Evolutionary conservation across 1,284 basidiomycete genomes (phyloP).

Genomic region (Apiotrichum veenhuisii): DNA sequence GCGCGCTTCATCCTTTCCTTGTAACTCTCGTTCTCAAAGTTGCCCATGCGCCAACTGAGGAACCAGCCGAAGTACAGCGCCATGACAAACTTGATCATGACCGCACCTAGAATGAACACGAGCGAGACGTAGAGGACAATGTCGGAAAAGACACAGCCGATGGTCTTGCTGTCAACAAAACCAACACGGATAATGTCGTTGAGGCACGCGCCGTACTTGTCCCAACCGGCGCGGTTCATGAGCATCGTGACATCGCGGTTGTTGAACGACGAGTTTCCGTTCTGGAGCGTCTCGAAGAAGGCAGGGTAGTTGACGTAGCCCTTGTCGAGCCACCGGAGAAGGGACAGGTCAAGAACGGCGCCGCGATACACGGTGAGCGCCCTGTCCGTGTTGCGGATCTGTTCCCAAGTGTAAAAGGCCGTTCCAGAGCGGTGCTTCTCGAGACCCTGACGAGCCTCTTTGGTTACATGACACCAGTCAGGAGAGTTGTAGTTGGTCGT

Average conservation of each 20-base stretch:
- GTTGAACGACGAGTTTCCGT: conserved; percentile 67
- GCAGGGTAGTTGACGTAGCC: conserved; percentile 74
- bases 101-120: conserved; percentile 96
- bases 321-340: conserved; percentile 77
- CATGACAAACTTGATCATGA: conserved; percentile 92
- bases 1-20: conserved; percentile 86
- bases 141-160: conserved; percentile 92
- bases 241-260: conserved; percentile 81
- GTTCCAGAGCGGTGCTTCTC: conserved; percentile 58
- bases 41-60: conserved; percentile 87
- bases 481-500: conserved; percentile 61
- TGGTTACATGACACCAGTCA: conserved; percentile 70
- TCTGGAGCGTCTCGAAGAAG: conserved; percentile 74
- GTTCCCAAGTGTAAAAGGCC: conserved; percentile 90
- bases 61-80: conserved; percentile 98
- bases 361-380: conserved; percentile 89
- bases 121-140: conserved; percentile 93
- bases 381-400: conserved; percentile 63
- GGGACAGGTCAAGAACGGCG: conserved; percentile 77
- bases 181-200: conserved; percentile 82
- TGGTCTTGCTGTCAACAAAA: conserved; percentile 87
- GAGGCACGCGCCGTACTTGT: conserved; percentile 72
- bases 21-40: conserved; percentile 90
- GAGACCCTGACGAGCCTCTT: conserved; percentile 57
- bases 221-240: conserved; percentile 61